These are phyloP conservation scores for Camelina laxa DNA, from an alignment of 345 rosid species.

Conservation along the genomic window DNA sequence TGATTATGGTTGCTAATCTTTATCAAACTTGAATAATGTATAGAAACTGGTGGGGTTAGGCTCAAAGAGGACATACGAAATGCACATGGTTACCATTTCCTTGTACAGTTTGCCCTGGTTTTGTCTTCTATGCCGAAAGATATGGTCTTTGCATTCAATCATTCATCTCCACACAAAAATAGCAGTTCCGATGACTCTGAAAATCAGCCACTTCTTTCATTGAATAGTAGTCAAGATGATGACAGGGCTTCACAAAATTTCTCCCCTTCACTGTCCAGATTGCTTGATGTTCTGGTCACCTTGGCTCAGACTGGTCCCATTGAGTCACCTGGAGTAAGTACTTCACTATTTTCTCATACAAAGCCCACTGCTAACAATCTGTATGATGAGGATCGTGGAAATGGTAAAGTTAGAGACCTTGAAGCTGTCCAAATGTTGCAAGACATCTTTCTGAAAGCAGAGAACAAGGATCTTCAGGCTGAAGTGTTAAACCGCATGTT, in stretches of 20 bases:
- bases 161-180: slow-evolving; percentile 43
- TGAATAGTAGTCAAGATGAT: slow-evolving; percentile 1
- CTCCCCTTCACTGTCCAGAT: slow-evolving; percentile 79
- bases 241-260: slow-evolving; percentile 44
- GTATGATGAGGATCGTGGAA: slow-evolving; percentile 75
- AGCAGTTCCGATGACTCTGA: slow-evolving; percentile 41
- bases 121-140: slow-evolving; percentile 66
- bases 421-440: slow-evolving; percentile 98
- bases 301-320: slow-evolving; percentile 85
- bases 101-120: slow-evolving; percentile 88
- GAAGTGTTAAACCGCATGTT: slow-evolving; percentile 95
- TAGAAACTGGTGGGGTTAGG: slow-evolving; percentile 82
- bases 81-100: slow-evolving; percentile 99
- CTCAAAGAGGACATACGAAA: slow-evolving; percentile 94
- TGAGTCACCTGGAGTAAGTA: slow-evolving; percentile 55
- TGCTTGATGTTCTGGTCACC: slow-evolving; percentile 91
- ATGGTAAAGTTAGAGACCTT: slow-evolving; percentile 86
- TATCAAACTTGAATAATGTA: slow-evolving; percentile 48
- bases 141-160: slow-evolving; percentile 44
- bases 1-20: slow-evolving; percentile 40
- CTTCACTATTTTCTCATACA: slow-evolving; percentile 53
- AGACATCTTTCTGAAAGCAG: slow-evolving; percentile 90
- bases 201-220: slow-evolving; percentile 32
- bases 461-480: slow-evolving; percentile 73
- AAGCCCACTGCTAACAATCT: slow-evolving; percentile 53